Evolutionary conservation across 1,139 yeast genomes (phyloP).

Genomic region (Pichia sp.): DNA sequence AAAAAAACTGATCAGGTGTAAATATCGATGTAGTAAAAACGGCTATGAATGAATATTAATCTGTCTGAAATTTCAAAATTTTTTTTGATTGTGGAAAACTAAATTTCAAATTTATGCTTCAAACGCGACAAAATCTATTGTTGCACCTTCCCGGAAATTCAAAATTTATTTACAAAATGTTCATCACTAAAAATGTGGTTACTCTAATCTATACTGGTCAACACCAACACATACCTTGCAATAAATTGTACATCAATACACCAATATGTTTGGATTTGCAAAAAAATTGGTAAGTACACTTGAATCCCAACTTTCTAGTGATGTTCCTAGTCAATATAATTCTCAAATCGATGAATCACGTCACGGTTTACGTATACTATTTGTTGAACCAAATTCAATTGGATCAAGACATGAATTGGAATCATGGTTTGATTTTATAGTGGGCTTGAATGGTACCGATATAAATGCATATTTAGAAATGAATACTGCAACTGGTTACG

Average conservation of each 20-base stretch:
- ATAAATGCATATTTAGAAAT: constrained; percentile 27
- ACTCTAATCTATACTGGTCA: too few relatives aligned
- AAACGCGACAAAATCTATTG: not conserved
- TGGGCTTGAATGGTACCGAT: constrained; percentile 71
- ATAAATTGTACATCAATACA: not conserved
- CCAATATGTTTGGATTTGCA: constrained; percentile 77
- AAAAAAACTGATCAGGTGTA: not conserved
- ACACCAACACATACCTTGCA: too few relatives aligned
- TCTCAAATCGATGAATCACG: constrained; percentile 19
- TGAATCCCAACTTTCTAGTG: constrained; percentile 36
- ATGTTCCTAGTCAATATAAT: constrained; percentile 10
- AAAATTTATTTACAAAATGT: not conserved
- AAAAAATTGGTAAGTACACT: constrained; percentile 73
- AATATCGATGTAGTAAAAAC: not conserved
- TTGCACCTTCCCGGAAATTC: not conserved
- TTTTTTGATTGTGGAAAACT: not conserved
- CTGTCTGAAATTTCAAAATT: not conserved
- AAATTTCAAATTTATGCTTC: not conserved
- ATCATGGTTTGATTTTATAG: constrained; percentile 80
- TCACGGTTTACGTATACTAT: constrained; percentile 51
- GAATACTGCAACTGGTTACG: constrained; percentile 13
- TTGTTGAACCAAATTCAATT: constrained; percentile 38
- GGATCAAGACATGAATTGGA: constrained; percentile 53
- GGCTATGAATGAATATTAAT: too few relatives aligned
- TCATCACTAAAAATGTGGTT: too few relatives aligned